Percentiles rank a stretch among this genome's conserved stretches.
phyloP scores from a whole-genome alignment of 129 eudicot genomes.

The Helichrysum umbraculigerum region DNA sequence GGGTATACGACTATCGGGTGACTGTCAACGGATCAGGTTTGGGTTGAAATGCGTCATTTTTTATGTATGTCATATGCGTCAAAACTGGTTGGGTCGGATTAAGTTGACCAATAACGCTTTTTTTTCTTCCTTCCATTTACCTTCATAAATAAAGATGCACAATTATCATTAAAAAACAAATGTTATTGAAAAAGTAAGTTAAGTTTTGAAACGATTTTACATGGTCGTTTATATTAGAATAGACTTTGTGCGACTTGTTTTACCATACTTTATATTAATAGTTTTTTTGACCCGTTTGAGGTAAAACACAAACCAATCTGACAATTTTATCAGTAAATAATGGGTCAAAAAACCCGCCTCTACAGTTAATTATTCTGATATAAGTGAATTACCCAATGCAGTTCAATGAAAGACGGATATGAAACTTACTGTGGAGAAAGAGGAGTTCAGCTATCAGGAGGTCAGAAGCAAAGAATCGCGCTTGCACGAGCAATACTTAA shows the following conservation, averaged over 20 bases:
- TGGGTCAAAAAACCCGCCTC: neutral
- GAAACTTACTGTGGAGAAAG: conserved; percentile 73
- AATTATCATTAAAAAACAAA: too few species aligned
- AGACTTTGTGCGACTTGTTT: too few species aligned
- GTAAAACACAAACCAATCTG: neutral
- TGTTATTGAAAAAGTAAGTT: too few species aligned
- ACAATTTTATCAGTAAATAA: neutral
- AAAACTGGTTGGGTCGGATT: neutral
- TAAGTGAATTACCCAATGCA: conserved; percentile 17
- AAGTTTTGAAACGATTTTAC: too few species aligned
- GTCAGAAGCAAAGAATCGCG: conserved; percentile 70
- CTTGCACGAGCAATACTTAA: conserved; percentile 71
- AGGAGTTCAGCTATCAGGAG: conserved; percentile 75
- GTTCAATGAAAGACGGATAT: conserved; percentile 72
- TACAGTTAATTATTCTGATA: neutral
- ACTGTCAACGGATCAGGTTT: neutral
- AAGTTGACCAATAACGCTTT: neutral
- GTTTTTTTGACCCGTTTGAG: neutral
- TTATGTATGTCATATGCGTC: neutral
- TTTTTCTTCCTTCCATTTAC: neutral
- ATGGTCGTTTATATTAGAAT: too few species aligned
- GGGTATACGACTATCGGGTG: neutral
- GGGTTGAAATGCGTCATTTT: neutral
- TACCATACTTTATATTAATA: neutral
- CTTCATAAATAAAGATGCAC: too few species aligned